Conservation (phyloP, 768 basidiomycete species). For the Mycena olivaceomarginata region DNA sequence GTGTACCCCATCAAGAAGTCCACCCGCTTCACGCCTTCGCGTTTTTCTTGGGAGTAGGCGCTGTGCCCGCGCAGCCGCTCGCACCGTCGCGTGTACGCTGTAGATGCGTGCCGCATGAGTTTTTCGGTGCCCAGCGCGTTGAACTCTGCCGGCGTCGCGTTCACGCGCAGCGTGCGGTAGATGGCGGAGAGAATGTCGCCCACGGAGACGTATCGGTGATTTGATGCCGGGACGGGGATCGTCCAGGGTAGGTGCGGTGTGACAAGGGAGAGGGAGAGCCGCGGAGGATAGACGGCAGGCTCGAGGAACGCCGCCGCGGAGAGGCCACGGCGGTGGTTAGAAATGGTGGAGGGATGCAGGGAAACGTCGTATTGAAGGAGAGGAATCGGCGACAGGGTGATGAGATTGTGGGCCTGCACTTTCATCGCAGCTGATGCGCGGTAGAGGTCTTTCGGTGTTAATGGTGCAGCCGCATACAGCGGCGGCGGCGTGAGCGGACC, state of each 20-base stretch:
- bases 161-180: slow-evolving; percentile 32
- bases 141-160: slow-evolving; percentile 33
- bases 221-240: slow-evolving; percentile 30
- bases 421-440: slow-evolving; percentile 25
- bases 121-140: slow-evolving; percentile 34
- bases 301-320: slow-evolving; percentile 30
- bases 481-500: slow-evolving; percentile 32
- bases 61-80: slow-evolving; percentile 27
- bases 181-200: slow-evolving; percentile 28
- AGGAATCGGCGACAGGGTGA: slow-evolving; percentile 28
- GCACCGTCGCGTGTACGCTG: slow-evolving; percentile 25
- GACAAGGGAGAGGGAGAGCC: slow-evolving; percentile 26
- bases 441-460: slow-evolving; percentile 26
- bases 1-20: slow-evolving; percentile 37
- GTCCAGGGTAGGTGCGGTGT: slow-evolving; percentile 29
- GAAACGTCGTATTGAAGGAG: slow-evolving; percentile 33
- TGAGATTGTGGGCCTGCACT: slow-evolving; percentile 33
- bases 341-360: slow-evolving; percentile 29
- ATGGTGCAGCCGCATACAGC: slow-evolving; percentile 31
- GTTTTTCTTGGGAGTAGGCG: slow-evolving; percentile 28
- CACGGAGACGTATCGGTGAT: slow-evolving; percentile 29
- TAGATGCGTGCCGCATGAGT: slow-evolving; percentile 26
- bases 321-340: slow-evolving; percentile 23
- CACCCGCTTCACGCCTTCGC: slow-evolving; percentile 33
- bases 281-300: slow-evolving; percentile 30